Evolutionary conservation across 352 stramenopile genomes (phyloP), one percentile per base, ranked within the genome.

Genomic region (Elongisporangium anandrum): DNA sequence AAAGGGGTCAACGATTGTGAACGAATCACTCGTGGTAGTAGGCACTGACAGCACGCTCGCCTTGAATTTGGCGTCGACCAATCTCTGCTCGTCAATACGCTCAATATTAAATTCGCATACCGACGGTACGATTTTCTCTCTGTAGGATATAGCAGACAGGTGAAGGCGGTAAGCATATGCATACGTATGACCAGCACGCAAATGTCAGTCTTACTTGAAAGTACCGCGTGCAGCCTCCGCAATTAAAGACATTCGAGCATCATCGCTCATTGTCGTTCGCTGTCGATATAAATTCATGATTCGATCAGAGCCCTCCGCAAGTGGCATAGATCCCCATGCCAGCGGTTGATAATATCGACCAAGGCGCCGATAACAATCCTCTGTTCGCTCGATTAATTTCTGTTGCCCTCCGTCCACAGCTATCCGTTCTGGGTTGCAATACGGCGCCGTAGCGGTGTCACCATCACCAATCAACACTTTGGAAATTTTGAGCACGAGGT

Each of bases 201-300:
- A 21, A 17, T 24, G 23, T n/a, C 34, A 16, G 16, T 65, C 65
- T 58, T 65, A 84, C 74, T 87, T 88, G 0, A 85, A 38, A n/a
- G 66, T 69, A 34, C 78, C 77, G 23, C 77, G 70, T 4, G 79
- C 70, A 1, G 73, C 75, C 3, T 93, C 83, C 0, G 65, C 21
- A 38, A 93, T 75, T 52, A 87, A 45, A 0, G 67, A 54, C 0
- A 93, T 41, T n/a, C 81, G 68, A 52, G 84, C 69, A 4, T 93
- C 81, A 26, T 93, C 81, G 22, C 67, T 71, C 50, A 91, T 74
- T 2, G 75, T 80, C 8, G 58, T 48, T 24, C 79, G 77, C 57
- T 92, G 84, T 17, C 84, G 69, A 50, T 81, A 91, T 3, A 91
- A 52, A 5, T 77, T 79, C 75, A 94, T 85, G 0, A 69, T 51